Percentiles rank a stretch among this genome's conserved stretches.
Evolutionary conservation across 2,329 filamentous ascomycete genomes (phyloP).

Genomic region (Diplodia sapinea): DNA sequence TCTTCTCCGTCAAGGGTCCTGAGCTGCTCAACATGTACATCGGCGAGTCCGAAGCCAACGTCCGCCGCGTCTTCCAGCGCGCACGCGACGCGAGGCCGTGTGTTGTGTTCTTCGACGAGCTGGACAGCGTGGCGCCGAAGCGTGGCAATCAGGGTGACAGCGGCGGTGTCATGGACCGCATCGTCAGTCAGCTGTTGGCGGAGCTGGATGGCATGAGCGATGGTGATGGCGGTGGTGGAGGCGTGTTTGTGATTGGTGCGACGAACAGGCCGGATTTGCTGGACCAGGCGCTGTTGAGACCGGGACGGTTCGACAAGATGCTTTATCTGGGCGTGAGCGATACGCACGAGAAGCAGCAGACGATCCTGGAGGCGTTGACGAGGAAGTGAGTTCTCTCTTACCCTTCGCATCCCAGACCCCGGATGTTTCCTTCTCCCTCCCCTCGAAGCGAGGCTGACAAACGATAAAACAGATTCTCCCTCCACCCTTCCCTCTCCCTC

Average conservation of each 20-base stretch:
- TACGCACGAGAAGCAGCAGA: constrained; percentile 94
- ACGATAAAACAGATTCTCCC: constrained; percentile 69
- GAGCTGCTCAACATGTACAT: constrained; percentile 97
- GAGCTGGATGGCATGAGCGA: constrained; percentile 98
- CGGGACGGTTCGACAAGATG: constrained; percentile 97
- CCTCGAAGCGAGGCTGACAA: not conserved
- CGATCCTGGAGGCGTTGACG: constrained; percentile 90
- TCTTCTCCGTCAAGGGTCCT: constrained; percentile 91
- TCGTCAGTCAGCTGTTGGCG: constrained; percentile 91
- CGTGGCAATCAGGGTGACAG: constrained; percentile 96
- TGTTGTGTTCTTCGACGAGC: constrained; percentile 91
- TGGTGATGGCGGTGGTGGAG: constrained; percentile 75
- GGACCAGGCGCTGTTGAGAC: constrained; percentile 85
- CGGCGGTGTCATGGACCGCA: constrained; percentile 97
- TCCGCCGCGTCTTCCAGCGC: constrained; percentile 85
- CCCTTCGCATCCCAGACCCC: constrained; percentile 39
- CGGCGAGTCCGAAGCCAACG: constrained; percentile 90
- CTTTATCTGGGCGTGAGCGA: constrained; percentile 95
- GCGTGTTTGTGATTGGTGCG: constrained; percentile 95
- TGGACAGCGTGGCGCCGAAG: constrained; percentile 94
- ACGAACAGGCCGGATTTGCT: constrained; percentile 94
- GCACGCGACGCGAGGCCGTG: constrained; percentile 85
- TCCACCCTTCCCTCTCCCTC: constrained; percentile 80
- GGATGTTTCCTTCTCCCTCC: constrained; percentile 41
- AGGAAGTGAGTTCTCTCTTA: constrained; percentile 73